Percentiles rank a stretch among this genome's conserved stretches.
Conservation (phyloP, 2,329 filamentous ascomycete species). For the Eutypella sp. region DNA sequence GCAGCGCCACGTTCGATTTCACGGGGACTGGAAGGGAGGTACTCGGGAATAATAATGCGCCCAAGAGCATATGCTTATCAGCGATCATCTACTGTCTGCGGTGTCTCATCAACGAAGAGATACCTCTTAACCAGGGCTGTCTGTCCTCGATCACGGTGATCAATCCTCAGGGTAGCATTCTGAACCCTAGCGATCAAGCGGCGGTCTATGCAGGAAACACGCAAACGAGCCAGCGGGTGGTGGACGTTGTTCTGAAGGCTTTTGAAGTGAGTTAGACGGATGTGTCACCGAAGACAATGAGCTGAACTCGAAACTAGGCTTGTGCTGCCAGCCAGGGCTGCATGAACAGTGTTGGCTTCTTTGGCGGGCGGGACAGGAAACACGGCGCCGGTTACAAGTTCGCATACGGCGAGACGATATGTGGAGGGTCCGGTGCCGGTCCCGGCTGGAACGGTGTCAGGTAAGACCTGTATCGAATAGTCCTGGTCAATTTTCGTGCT, state of each 20-base stretch:
- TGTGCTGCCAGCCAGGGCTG: slow-evolving; percentile 68
- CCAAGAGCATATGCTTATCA: slow-evolving; percentile 22
- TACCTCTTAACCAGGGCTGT: slow-evolving; percentile 72
- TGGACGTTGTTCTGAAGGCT: slow-evolving; percentile 15
- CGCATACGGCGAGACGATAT: slow-evolving; percentile 75
- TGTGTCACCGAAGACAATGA: not conserved
- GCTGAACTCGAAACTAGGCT: slow-evolving; percentile 17
- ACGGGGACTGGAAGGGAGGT: slow-evolving; percentile 48
- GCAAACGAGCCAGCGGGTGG: slow-evolving; percentile 15
- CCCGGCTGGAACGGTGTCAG: slow-evolving; percentile 59
- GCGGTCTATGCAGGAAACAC: slow-evolving; percentile 15
- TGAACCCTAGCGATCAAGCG: slow-evolving; percentile 22
- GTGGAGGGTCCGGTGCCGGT: slow-evolving; percentile 65
- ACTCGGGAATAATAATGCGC: slow-evolving; percentile 24
- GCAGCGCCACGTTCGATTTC: slow-evolving; percentile 58
- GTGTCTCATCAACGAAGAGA: slow-evolving; percentile 66
- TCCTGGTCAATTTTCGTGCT: no score
- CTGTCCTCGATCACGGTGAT: slow-evolving; percentile 29
- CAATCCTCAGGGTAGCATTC: slow-evolving; percentile 22
- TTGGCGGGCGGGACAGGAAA: slow-evolving; percentile 25
- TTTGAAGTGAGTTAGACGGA: slow-evolving; percentile 11
- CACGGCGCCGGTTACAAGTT: slow-evolving; percentile 35
- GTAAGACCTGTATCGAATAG: no score
- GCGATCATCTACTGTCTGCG: slow-evolving; percentile 34
- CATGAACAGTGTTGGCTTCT: slow-evolving; percentile 75